phyloP scores from a whole-genome alignment of 139 green algal species.

The Coelastrella sp. region DNA sequence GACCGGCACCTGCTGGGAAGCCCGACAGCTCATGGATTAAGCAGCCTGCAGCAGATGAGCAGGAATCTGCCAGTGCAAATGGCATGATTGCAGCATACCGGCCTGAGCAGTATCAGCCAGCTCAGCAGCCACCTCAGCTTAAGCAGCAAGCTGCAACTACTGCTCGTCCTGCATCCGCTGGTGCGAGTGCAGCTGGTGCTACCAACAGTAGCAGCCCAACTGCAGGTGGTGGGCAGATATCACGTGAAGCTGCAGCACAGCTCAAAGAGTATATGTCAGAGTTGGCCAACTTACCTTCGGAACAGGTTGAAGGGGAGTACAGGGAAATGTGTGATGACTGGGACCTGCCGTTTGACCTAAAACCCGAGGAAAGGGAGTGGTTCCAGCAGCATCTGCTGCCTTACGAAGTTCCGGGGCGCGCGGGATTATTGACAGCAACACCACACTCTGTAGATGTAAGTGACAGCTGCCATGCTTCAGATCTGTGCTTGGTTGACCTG shows the following conservation, averaged over 20 bases:
- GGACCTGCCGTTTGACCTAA: slow-evolving; percentile 27
- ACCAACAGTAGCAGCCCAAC: background rate
- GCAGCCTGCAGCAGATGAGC: background rate
- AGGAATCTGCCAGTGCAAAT: background rate
- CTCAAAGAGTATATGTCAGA: background rate
- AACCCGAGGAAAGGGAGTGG: slow-evolving; percentile 1
- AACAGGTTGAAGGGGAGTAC: slow-evolving; percentile 3
- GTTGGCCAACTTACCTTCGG: background rate
- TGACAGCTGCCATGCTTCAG: background rate
- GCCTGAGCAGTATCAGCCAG: background rate
- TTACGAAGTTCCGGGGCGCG: background rate
- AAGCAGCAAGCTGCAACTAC: background rate
- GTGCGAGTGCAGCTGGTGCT: background rate
- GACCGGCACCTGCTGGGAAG: background rate
- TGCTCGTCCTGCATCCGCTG: background rate
- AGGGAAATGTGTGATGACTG: slow-evolving; percentile 2
- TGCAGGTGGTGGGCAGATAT: background rate
- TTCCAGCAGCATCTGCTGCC: slow-evolving; percentile 13
- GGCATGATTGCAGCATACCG: background rate
- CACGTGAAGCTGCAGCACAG: background rate
- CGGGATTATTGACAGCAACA: background rate
- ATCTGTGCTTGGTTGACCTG: background rate
- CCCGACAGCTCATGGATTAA: background rate
- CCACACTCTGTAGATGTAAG: slow-evolving; percentile 15
- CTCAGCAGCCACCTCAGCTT: slow-evolving; percentile 5